A percentile compares a stretch with the other conserved stretches of the same genome.
These are phyloP conservation scores for Salvia rosmarinus DNA, from an alignment of 257 asterid genomes.

Conservation along the genomic window DNA sequence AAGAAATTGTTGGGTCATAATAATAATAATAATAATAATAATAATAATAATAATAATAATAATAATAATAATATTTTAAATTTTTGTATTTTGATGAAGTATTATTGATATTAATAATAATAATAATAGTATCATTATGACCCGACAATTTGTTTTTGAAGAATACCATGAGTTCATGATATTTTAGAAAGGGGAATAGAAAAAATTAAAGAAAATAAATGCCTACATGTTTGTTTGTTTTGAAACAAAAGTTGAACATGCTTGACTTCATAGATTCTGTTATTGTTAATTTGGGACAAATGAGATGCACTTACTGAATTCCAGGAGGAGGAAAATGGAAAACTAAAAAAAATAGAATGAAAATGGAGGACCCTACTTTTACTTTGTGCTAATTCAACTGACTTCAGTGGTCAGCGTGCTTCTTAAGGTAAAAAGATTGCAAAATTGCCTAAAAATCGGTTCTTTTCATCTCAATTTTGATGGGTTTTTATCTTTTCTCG, in stretches of 20 bases:
- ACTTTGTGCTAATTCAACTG: conserved; percentile 32
- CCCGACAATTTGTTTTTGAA: too few species aligned
- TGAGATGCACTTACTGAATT: conserved; percentile 14
- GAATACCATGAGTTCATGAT: too few species aligned
- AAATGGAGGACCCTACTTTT: conserved; percentile 42
- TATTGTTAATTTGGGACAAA: background rate
- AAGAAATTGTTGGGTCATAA: too few species aligned
- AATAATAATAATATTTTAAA: too few species aligned
- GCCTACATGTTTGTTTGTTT: background rate
- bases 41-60: too few species aligned
- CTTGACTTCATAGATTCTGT: conserved; percentile 1
- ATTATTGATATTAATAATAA: too few species aligned
- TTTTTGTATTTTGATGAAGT: too few species aligned
- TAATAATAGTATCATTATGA: too few species aligned
- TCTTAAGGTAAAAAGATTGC: conserved; percentile 29
- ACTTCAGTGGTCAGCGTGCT: conserved; percentile 47
- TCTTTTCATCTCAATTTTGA: conserved; percentile 13
- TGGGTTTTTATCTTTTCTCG: conserved; percentile 29
- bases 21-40: too few species aligned
- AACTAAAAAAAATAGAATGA: background rate
- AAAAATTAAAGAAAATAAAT: background rate
- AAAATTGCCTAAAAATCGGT: background rate
- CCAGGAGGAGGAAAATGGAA: background rate
- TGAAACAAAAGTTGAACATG: background rate
- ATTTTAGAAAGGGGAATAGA: background rate